phyloP scores from a whole-genome alignment of 2,329 filamentous ascomycete species.

The Xylariomycetidae sp. region DNA sequence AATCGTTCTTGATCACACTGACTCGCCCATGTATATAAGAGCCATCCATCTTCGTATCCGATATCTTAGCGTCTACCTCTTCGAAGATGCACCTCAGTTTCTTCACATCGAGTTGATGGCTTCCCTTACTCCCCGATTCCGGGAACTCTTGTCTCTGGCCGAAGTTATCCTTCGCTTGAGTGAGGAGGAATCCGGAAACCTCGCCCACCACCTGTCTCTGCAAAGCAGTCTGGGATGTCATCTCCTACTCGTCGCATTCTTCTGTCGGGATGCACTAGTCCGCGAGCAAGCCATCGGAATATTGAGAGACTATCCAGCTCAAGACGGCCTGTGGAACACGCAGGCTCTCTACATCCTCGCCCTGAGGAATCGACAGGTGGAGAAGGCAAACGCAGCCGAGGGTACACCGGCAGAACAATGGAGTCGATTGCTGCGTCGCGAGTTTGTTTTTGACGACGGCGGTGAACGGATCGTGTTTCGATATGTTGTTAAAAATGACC shows the following conservation, averaged over 20 bases:
- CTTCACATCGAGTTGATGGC: conserved; percentile 15
- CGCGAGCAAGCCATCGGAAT: conserved; percentile 28
- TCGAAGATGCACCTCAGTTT: conserved; percentile 24
- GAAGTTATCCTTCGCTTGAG: conserved; percentile 19
- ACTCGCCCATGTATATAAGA: conserved; percentile 23
- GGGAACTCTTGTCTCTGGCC: conserved; percentile 29
- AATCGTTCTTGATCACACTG: conserved; percentile 20
- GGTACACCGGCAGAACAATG: conserved; percentile 27
- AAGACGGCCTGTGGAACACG: conserved; percentile 29
- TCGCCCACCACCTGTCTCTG: conserved; percentile 22
- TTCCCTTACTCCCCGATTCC: conserved; percentile 23
- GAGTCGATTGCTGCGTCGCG: conserved; percentile 27
- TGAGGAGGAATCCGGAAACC: conserved; percentile 11
- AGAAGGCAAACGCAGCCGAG: conserved; percentile 22
- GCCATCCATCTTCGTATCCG: conserved; percentile 31
- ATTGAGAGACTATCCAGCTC: conserved; percentile 28
- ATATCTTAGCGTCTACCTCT: conserved; percentile 20
- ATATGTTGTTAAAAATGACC: conserved; percentile 20
- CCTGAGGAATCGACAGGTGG: conserved; percentile 20
- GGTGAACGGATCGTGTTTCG: conserved; percentile 28
- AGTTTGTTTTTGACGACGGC: conserved; percentile 31
- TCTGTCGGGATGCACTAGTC: conserved; percentile 27
- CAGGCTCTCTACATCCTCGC: conserved; percentile 23
- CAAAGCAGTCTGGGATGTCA: conserved; percentile 24
- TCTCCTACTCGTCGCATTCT: conserved; percentile 19